Base-by-base conservation (phyloP, 2,329 filamentous ascomycete species). In the Exophiala phaeomuriformis region DNA sequence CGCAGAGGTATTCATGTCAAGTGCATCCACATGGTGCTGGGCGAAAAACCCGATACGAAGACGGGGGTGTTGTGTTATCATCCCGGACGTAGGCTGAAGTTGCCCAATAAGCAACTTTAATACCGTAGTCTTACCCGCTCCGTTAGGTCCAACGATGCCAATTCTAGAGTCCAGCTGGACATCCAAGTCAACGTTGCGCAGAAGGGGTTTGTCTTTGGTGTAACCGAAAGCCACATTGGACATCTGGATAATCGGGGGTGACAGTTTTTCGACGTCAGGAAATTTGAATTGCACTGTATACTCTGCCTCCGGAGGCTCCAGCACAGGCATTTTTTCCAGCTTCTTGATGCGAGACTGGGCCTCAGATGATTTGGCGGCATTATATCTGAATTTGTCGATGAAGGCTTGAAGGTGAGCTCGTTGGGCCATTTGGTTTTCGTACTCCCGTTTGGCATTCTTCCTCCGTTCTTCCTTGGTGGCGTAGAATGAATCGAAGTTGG, bases 331-430 rank as follows among this genome's bases (percentile, higher is more conserved):
- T 67, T 87, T 89, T 71, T 98, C 94, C 58, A 98, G 77, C 70
- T 98, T 98, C 80, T 98, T 98, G 80, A 98, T 97, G 66, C 93
- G 85, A 0, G 91, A 97, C 68, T 98, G 93, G 1, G 93, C 93
- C 76, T 98, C 93, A 5, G 91, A 95, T 0, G 93, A 96, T 72
- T 98, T 98, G 66, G 91, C 93, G 30, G 93, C 93, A 68, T 98
- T 98, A 79, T 98, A 98, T 49, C 93, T 84, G 79, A 98, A 98
- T 74, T 98, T 98, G 80, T 98, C 93, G 74, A 98, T 98, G 72
- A 98, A 98, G 30, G 88, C 85, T 75, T 98, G 93, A 59, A 98
- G 74, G 77, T 98, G 93, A 32, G 90, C 89, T 63, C 93, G 82
- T 71, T 91, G 83, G 1, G 80, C 89, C 89, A 97, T 95, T 68